phyloP scores from a whole-genome alignment of 441 rosid species.

The Isatis lusitanica region DNA sequence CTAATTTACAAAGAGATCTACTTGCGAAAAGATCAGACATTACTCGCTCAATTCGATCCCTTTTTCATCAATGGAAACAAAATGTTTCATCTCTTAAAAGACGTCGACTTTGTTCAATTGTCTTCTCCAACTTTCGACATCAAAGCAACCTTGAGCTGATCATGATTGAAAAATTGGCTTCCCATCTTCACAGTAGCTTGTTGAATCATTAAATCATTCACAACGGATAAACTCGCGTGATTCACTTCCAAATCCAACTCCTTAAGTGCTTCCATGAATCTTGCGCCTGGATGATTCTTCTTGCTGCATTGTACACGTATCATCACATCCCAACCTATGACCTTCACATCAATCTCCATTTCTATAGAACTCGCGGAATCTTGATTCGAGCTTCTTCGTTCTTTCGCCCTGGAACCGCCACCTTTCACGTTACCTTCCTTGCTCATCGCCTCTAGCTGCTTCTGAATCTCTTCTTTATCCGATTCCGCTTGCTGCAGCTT shows the following conservation, averaged over 20 bases:
- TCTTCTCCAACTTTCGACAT: slow-evolving; percentile 62
- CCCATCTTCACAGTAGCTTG: slow-evolving; percentile 98
- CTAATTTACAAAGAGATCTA: slow-evolving; percentile 28
- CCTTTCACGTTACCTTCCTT: slow-evolving; percentile 48
- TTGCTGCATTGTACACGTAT: slow-evolving; percentile 78
- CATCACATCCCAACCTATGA: slow-evolving; percentile 92
- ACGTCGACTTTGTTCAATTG: slow-evolving; percentile 15
- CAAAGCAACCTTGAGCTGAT: slow-evolving; percentile 76
- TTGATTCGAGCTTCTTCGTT: slow-evolving; percentile 38
- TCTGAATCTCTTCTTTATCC: slow-evolving; percentile 71
- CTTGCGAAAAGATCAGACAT: neutral
- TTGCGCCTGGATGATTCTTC: slow-evolving; percentile 93
- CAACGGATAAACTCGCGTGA: slow-evolving; percentile 89
- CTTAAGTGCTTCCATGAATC: slow-evolving; percentile 80
- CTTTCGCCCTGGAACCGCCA: slow-evolving; percentile 30
- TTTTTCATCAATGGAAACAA: neutral
- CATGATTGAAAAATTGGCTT: slow-evolving; percentile 75
- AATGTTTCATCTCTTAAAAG: neutral
- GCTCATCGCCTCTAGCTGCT: slow-evolving; percentile 56
- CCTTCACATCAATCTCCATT: slow-evolving; percentile 87
- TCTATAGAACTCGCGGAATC: slow-evolving; percentile 56
- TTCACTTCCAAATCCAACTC: slow-evolving; percentile 91
- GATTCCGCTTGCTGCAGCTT: slow-evolving; percentile 66
- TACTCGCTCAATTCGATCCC: neutral
- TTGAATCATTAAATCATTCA: slow-evolving; percentile 95